These are phyloP conservation scores for Erysimum pusillum DNA, from an alignment of 441 rosid genomes.

Conservation along the genomic window DNA sequence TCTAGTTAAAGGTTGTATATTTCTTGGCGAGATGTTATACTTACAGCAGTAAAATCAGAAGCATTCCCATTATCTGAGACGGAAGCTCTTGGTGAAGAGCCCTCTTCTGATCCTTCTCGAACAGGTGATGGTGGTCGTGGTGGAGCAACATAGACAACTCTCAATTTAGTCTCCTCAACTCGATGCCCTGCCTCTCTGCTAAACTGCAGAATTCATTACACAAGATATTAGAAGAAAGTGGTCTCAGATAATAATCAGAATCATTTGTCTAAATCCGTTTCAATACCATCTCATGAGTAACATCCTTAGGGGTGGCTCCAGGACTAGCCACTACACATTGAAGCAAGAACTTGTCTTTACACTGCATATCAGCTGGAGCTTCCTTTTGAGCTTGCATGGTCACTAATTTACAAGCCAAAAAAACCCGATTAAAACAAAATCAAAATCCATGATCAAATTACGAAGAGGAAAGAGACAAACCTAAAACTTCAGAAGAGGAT, in stretches of 20 bases:
- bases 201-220: slow-evolving; percentile 58
- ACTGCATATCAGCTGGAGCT: slow-evolving; percentile 83
- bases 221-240: neutral
- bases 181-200: slow-evolving; percentile 72
- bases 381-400: slow-evolving; percentile 97
- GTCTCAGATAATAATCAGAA: neutral
- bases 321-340: slow-evolving; percentile 71
- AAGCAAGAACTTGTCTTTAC: slow-evolving; percentile 92
- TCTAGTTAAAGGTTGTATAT: neutral
- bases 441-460: slow-evolving; percentile 8
- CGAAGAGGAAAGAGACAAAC: slow-evolving; percentile 43
- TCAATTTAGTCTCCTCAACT: slow-evolving; percentile 83
- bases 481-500: slow-evolving; percentile 68
- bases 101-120: slow-evolving; percentile 89
- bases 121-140: slow-evolving; percentile 90
- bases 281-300: slow-evolving; percentile 79
- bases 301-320: slow-evolving; percentile 66
- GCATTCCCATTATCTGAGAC: slow-evolving; percentile 64
- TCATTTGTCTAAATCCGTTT: too few species aligned
- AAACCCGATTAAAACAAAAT: slow-evolving; percentile 6
- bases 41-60: slow-evolving; percentile 47
- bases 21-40: slow-evolving; percentile 24
- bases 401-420: slow-evolving; percentile 49
- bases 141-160: slow-evolving; percentile 81
- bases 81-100: slow-evolving; percentile 80